Evolutionary conservation across 2,329 filamentous ascomycete species (phyloP).

Genomic region (Aureobasidium lini): DNA sequence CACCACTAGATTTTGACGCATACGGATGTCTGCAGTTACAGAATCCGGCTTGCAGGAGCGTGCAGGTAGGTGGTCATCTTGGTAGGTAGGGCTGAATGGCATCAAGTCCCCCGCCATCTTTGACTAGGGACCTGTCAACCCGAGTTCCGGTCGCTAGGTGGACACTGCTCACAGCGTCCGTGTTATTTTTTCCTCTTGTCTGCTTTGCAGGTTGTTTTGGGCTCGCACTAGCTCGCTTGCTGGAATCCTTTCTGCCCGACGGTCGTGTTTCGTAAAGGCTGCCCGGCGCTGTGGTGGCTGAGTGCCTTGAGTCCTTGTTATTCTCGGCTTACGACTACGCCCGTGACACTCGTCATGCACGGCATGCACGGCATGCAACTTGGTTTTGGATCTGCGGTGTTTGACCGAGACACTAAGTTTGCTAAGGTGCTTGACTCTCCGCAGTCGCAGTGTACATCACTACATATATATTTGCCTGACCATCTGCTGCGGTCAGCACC

Average conservation of each 20-base stretch:
- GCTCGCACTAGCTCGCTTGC: neutral
- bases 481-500: constrained; percentile 3
- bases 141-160: neutral
- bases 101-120: constrained; percentile 1
- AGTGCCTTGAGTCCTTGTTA: neutral
- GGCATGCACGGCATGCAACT: neutral
- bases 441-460: neutral
- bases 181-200: neutral
- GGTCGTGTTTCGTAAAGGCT: constrained; percentile 3
- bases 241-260: neutral
- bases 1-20: neutral
- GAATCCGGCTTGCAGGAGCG: neutral
- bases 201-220: neutral
- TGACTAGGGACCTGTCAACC: neutral
- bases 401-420: constrained; percentile 9
- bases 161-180: neutral
- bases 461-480: constrained; percentile 9
- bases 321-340: constrained; percentile 4
- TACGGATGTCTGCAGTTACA: neutral
- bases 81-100: neutral
- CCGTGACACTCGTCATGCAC: constrained; percentile 9
- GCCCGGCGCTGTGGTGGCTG: constrained; percentile 5
- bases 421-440: neutral
- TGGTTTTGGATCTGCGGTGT: neutral
- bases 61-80: neutral